phyloP scores from a whole-genome alignment of 2,329 filamentous ascomycete genomes.

The Fusarium sp. region DNA sequence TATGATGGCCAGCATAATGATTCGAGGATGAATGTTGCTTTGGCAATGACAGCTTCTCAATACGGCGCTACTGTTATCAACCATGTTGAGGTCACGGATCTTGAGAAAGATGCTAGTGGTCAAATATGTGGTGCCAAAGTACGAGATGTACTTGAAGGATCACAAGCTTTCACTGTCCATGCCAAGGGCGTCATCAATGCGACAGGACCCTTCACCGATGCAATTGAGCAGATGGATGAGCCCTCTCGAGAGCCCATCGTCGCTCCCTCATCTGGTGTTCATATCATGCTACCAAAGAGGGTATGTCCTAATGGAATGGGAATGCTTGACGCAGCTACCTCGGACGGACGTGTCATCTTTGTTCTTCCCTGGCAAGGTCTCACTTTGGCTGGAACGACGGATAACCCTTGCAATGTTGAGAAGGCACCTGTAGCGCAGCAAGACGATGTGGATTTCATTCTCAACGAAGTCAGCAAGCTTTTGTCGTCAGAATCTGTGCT shows the following conservation, averaged over 20 bases:
- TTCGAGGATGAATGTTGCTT: conserved; percentile 84
- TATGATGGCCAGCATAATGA: conserved; percentile 90
- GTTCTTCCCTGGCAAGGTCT: conserved; percentile 88
- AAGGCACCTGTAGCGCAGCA: conserved; percentile 75
- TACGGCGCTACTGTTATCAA: conserved; percentile 83
- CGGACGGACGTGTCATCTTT: conserved; percentile 87
- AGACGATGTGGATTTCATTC: conserved; percentile 82
- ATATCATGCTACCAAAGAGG: conserved; percentile 80
- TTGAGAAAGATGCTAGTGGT: conserved; percentile 75
- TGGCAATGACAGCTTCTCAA: conserved; percentile 79
- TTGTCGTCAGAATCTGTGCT: conserved; percentile 78
- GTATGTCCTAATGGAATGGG: conserved; percentile 83
- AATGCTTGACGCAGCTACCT: conserved; percentile 77
- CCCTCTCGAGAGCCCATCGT: conserved; percentile 73
- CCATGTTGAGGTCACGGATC: conserved; percentile 77
- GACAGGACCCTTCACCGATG: conserved; percentile 82
- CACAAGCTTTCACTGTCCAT: conserved; percentile 68
- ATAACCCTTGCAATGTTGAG: conserved; percentile 73
- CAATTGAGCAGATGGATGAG: conserved; percentile 82
- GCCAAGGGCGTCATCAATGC: conserved; percentile 86
- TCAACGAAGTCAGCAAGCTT: conserved; percentile 79
- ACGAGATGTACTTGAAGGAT: conserved; percentile 61
- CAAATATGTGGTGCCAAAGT: conserved; percentile 71
- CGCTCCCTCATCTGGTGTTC: conserved; percentile 81
- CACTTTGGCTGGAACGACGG: conserved; percentile 84